Evolutionary conservation across 2,329 filamentous ascomycete genomes (phyloP).

Genomic region (Sclerotiophoma versabilis): DNA sequence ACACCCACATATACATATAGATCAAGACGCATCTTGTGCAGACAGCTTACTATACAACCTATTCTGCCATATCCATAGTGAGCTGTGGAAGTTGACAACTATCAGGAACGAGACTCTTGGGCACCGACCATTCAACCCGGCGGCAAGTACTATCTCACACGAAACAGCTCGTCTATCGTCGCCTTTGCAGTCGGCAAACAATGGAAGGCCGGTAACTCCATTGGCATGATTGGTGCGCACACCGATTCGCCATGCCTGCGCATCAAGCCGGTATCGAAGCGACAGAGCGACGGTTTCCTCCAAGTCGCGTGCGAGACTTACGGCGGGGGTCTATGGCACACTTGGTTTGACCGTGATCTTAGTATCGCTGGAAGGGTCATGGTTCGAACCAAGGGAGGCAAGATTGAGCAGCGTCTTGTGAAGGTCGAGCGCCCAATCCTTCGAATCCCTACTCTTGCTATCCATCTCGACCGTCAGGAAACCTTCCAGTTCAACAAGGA

Average conservation of each 20-base stretch:
- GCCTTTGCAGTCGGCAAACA: conserved; percentile 89
- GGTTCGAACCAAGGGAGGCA: conserved; percentile 75
- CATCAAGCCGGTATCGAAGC: conserved; percentile 93
- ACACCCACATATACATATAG: background rate
- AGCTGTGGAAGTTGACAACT: conserved; percentile 1
- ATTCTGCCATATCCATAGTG: background rate
- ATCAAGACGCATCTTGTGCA: background rate
- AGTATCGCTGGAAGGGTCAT: conserved; percentile 88
- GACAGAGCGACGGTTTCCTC: conserved; percentile 82
- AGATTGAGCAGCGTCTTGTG: conserved; percentile 82
- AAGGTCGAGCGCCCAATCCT: conserved; percentile 91
- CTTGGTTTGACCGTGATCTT: conserved; percentile 95
- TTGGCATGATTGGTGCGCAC: conserved; percentile 92
- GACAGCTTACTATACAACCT: background rate
- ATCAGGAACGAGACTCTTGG: conserved; percentile 88
- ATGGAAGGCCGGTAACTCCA: conserved; percentile 90
- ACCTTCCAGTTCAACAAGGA: conserved; percentile 97
- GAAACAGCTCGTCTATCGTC: conserved; percentile 89
- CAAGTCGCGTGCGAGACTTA: conserved; percentile 98
- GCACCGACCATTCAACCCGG: conserved; percentile 78
- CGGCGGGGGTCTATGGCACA: conserved; percentile 96
- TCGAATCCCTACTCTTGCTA: conserved; percentile 90
- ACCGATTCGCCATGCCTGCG: conserved; percentile 93
- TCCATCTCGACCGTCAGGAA: conserved; percentile 86
- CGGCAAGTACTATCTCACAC: conserved; percentile 95